Conservation (phyloP, 129 eudicot species). For the Arctium lappa region DNA sequence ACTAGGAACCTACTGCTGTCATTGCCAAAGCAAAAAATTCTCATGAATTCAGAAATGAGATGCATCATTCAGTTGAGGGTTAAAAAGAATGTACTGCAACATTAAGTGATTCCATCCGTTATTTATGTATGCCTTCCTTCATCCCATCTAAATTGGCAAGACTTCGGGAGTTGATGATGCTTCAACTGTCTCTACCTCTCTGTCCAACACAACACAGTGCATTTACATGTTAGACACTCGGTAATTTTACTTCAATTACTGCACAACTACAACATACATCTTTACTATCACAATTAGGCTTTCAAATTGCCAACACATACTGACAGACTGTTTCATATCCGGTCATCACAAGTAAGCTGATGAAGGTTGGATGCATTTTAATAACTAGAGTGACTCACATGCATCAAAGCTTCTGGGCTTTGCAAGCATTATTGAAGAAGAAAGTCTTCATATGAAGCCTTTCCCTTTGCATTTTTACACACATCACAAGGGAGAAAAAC, state of each 20-base stretch:
- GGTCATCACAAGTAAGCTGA: too few species aligned
- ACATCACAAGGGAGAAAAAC: too few species aligned
- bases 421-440: too few species aligned
- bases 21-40: neutral
- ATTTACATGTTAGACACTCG: neutral
- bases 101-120: neutral
- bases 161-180: slow-evolving; percentile 16
- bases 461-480: too few species aligned
- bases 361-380: too few species aligned
- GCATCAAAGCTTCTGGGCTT: too few species aligned
- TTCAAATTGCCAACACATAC: too few species aligned
- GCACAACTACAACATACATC: neutral
- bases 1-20: neutral
- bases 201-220: slow-evolving; percentile 11
- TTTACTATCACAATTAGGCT: too few species aligned
- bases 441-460: too few species aligned
- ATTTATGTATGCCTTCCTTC: neutral
- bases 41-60: neutral
- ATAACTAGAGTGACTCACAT: too few species aligned
- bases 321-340: too few species aligned
- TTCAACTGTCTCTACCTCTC: slow-evolving; percentile 14
- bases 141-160: slow-evolving; percentile 14
- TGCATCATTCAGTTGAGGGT: neutral
- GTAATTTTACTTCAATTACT: too few species aligned
- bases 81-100: slow-evolving; percentile 7